Percentiles rank a stretch among this genome's conserved stretches.
Conservation (phyloP, 169 alveolate genomes). For the Cryptosporidium muris region DNA sequence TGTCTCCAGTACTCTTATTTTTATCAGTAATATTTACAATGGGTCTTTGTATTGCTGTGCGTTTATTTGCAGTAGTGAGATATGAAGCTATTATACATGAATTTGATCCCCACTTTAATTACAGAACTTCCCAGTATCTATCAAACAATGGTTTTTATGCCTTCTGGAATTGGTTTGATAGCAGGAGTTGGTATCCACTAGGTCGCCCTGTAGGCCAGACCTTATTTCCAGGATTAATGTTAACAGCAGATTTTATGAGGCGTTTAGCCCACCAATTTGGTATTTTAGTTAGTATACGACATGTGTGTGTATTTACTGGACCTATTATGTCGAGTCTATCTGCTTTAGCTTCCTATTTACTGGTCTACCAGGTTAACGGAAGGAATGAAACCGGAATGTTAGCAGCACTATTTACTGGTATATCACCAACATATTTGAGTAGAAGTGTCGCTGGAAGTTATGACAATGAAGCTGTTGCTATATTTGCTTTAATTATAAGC, state of each 20-base stretch:
- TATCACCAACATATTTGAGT: conserved; percentile 96
- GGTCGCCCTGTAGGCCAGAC: conserved; percentile 99
- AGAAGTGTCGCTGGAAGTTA: conserved; percentile 97
- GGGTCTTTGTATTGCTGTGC: conserved; percentile 83
- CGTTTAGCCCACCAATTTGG: conserved; percentile 75
- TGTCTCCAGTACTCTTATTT: conserved; percentile 55
- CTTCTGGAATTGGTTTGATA: conserved; percentile 98
- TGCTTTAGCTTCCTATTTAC: conserved; percentile 90
- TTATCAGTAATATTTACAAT: conserved; percentile 44
- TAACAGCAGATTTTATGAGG: conserved; percentile 87
- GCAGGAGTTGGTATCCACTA: conserved; percentile 95
- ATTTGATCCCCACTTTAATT: conserved; percentile 98
- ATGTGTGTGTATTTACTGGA: conserved; percentile 95
- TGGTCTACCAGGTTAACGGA: conserved; percentile 86
- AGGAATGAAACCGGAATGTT: conserved; percentile 93
- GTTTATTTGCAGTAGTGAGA: conserved; percentile 95
- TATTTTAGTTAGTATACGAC: conserved; percentile 90
- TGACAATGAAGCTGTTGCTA: conserved; percentile 98
- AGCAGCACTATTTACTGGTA: conserved; percentile 94
- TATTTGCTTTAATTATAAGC: conserved; percentile 92
- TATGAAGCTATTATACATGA: conserved; percentile 97
- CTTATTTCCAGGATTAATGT: conserved; percentile 97
- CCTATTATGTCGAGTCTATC: conserved; percentile 95
- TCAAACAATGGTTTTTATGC: conserved; percentile 91
- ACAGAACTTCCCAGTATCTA: conserved; percentile 93